Evolutionary conservation across 164 flowering plant species (phyloP), one percentile per base, ranked within the genome.

Genomic region (Kalanchoe fedtschenkoi): DNA sequence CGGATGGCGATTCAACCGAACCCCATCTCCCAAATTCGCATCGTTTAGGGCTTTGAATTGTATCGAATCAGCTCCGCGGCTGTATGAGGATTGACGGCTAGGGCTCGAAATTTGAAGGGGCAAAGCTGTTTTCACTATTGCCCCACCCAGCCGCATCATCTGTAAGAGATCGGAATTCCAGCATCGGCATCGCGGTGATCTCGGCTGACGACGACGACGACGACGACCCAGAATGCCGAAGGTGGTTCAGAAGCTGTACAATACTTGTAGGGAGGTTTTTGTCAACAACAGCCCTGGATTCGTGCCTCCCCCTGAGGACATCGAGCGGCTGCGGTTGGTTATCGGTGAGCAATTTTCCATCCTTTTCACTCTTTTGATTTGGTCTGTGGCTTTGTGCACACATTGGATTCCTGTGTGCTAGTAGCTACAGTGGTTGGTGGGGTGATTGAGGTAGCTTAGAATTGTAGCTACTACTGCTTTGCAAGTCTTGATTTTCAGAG

Each of bases 231-330:
- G 44, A 38, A 65, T 65, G 67, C 67, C 67, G 22, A 65, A 33
- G 39, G 70, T 72, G 53, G 76, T 84, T 57, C 89, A 84, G 74
- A 76, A 26, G 69, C 79, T 81, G 5, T 82, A 56, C 57, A 71
- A 80, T 16, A 76, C 82, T 64, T 84, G 89, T 77, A 77, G 70
- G 72, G 75, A 80, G 21, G 81, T 82, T 2, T 84, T 84, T 71
- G 73, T 77, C 46, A 38, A 29, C 41, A 56, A 78, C 33, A 77
- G 78, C 22, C 30, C 75, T 46, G 83, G 80, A 32, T 62, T 70
- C 59, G 72, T 84, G 30, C 89, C 89, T 0, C 56, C 79, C 4
- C 69, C 79, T 5, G 77, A 71, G 6, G 71, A 77, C 24, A 67
- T 84, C 34, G 69, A 78, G 38, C 71, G 68, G 41, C 71, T 84